A percentile compares a stretch with the other conserved stretches of the same genome.
Conservation (phyloP, 495 filamentous ascomycete species). For the Platismatia glauca region DNA sequence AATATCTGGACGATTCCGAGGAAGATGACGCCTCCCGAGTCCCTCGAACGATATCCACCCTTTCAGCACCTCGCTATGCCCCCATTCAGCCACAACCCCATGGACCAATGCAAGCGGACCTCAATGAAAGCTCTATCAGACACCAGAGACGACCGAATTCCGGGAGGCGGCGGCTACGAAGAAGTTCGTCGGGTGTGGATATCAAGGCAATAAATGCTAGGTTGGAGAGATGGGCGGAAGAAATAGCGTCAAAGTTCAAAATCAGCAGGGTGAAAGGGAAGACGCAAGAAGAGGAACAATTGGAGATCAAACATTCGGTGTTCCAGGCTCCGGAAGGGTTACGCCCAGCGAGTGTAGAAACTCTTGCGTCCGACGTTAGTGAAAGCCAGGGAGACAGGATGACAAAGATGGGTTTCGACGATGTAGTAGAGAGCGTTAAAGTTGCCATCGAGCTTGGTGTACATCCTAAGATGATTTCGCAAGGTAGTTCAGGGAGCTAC, state of each 20-base stretch:
- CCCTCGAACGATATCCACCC: conserved; percentile 49
- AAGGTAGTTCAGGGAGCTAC: conserved; percentile 95
- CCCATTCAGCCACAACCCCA: conserved; percentile 42
- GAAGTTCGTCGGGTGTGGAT: conserved; percentile 86
- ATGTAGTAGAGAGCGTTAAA: conserved; percentile 80
- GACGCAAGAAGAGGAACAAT: conserved; percentile 67
- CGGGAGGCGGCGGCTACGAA: conserved; percentile 47
- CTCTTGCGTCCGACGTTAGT: conserved; percentile 49
- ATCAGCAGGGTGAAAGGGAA: conserved; percentile 68
- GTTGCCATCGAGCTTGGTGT: conserved; percentile 82
- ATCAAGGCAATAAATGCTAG: conserved; percentile 98
- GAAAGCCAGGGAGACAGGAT: conserved; percentile 47
- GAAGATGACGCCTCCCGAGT: conserved; percentile 49
- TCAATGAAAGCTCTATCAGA: conserved; percentile 32
- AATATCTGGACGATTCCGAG: conserved; percentile 61
- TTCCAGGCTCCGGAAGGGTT: conserved; percentile 86
- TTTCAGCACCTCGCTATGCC: conserved; percentile 59
- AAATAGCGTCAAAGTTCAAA: conserved; percentile 97
- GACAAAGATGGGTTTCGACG: conserved; percentile 75
- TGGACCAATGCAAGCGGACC: conserved; percentile 41
- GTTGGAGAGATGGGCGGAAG: conserved; percentile 92
- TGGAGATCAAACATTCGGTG: conserved; percentile 96
- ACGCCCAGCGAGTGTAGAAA: conserved; percentile 65
- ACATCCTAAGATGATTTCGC: conserved; percentile 90
- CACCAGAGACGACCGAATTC: conserved; percentile 40